Evolutionary conservation across 2,329 filamentous ascomycete genomes (phyloP).

Genomic region (Colletotrichum kahawae): DNA sequence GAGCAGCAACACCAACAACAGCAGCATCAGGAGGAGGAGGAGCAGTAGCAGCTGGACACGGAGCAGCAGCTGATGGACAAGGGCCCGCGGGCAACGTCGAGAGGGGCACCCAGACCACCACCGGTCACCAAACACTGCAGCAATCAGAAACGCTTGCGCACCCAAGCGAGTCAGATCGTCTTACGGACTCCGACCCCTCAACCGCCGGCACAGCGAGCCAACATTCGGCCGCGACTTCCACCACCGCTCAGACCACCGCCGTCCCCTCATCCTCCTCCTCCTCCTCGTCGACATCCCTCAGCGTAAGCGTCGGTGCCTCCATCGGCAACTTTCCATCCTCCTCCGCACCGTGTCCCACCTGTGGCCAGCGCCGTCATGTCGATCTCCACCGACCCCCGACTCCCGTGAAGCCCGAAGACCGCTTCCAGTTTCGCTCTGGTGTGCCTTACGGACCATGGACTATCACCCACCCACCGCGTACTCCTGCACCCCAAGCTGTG

Average conservation of each 20-base stretch:
- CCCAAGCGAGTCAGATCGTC: neutral
- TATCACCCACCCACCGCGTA: constrained; percentile 2
- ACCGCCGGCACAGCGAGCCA: neutral
- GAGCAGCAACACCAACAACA: neutral
- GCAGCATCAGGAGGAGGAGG: neutral
- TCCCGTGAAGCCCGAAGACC: constrained; percentile 18
- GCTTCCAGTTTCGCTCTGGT: constrained; percentile 18
- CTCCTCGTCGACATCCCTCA: constrained; percentile 16
- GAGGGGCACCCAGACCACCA: constrained; percentile 13
- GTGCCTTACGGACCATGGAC: constrained; percentile 17
- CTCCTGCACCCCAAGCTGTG: neutral
- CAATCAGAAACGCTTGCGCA: constrained; percentile 3
- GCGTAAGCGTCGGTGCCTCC: constrained; percentile 12
- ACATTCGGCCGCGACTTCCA: constrained; percentile 8
- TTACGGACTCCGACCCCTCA: constrained; percentile 7
- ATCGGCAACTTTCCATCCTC: constrained; percentile 11
- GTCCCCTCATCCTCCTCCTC: neutral
- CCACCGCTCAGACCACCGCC: constrained; percentile 13
- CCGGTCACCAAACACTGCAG: neutral
- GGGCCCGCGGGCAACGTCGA: neutral
- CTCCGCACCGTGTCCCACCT: constrained; percentile 15
- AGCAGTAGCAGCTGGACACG: neutral
- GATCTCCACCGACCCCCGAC: constrained; percentile 18
- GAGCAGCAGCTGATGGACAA: neutral
- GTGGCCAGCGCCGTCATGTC: constrained; percentile 14